Evolutionary conservation across 169 alveolate species (phyloP).

Genomic region (Eimeria acervulina): DNA sequence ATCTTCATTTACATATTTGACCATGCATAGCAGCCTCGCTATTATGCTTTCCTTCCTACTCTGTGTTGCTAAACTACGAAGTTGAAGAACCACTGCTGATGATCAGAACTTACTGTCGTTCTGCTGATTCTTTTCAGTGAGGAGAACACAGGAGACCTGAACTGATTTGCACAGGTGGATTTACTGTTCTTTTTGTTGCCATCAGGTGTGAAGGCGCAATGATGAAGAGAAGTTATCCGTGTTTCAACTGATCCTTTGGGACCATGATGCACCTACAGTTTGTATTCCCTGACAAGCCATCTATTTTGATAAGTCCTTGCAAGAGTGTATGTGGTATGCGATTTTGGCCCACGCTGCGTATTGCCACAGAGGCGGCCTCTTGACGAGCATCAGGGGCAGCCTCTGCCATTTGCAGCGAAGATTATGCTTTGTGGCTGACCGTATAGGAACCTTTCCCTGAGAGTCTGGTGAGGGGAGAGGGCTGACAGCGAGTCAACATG

Average conservation of each 20-base stretch:
- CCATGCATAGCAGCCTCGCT: background rate
- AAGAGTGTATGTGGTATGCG: background rate
- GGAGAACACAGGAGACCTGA: slow-evolving; percentile 34
- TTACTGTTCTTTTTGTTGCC: too few relatives aligned
- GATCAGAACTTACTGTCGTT: slow-evolving; percentile 38
- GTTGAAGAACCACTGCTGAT: background rate
- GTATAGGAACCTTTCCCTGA: slow-evolving; percentile 54
- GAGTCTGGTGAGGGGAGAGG: slow-evolving; percentile 21
- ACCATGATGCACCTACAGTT: slow-evolving; percentile 35
- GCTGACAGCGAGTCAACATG: slow-evolving; percentile 62
- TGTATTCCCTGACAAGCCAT: slow-evolving; percentile 58
- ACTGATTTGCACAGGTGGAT: background rate
- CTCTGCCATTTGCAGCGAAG: slow-evolving; percentile 82
- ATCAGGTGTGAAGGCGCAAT: background rate
- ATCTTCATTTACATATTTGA: background rate
- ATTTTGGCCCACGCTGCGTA: background rate
- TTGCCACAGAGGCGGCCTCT: slow-evolving; percentile 67
- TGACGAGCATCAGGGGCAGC: background rate
- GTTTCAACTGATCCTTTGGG: slow-evolving; percentile 46
- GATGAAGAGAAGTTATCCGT: slow-evolving; percentile 19
- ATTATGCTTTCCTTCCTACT: background rate
- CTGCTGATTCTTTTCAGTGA: slow-evolving; percentile 18
- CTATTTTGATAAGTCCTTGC: background rate
- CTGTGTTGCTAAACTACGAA: slow-evolving; percentile 24
- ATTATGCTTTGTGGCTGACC: slow-evolving; percentile 37